phyloP scores from a whole-genome alignment of 768 basidiomycete species.

The Pulveroboletus sp. region DNA sequence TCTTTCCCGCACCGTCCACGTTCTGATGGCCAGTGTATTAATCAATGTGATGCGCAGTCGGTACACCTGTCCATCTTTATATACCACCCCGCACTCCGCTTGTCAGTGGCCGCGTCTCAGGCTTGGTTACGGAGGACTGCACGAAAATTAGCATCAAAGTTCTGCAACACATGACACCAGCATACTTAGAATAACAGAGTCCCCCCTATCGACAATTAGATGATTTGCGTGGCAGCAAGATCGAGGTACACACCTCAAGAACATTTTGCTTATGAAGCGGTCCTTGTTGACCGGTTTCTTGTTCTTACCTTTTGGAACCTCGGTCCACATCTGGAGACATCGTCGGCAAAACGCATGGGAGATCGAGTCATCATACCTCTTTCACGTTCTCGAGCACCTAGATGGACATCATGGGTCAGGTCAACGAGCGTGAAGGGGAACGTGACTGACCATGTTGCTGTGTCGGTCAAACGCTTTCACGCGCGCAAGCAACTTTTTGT shows the following conservation, averaged over 20 bases:
- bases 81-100: background rate
- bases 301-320: conserved; percentile 94
- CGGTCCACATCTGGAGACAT: conserved; percentile 91
- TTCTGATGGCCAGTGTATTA: conserved; percentile 5
- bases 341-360: conserved; percentile 7
- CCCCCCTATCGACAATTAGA: conserved; percentile 56
- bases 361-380: conserved; percentile 54
- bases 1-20: conserved; percentile 36
- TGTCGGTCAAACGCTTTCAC: conserved; percentile 99
- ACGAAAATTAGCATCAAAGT: conserved; percentile 33
- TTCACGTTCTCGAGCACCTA: conserved; percentile 99
- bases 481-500: conserved; percentile 93
- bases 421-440: conserved; percentile 33
- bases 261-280: conserved; percentile 99
- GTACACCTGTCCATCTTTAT: conserved; percentile 2
- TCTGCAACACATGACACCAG: conserved; percentile 15
- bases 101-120: too few relatives aligned
- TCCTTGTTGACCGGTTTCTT: conserved; percentile 99
- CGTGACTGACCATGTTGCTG: conserved; percentile 84
- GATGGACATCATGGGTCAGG: conserved; percentile 9
- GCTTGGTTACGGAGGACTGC: conserved; percentile 76
- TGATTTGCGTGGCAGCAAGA: conserved; percentile 1
- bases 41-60: background rate
- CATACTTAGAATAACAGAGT: conserved; percentile 96
- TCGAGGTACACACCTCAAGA: conserved; percentile 63